Conservation (phyloP, 1,139 yeast species). For the Pichia norvegensis region DNA sequence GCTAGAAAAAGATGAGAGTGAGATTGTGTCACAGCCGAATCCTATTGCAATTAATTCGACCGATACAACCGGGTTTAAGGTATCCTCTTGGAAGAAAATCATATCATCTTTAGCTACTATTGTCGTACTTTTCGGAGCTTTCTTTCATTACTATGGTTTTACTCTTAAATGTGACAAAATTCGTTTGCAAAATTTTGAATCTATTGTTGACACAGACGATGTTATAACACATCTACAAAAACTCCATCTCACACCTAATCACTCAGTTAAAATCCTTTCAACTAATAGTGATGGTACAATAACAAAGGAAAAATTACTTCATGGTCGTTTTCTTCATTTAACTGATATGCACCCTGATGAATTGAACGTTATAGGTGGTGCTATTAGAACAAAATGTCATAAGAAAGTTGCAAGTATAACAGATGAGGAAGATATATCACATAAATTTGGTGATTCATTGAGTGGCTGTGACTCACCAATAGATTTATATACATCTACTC, state of each 20-base stretch:
- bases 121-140: not conserved
- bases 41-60: not conserved
- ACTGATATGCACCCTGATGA: conserved; percentile 86
- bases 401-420: conserved; percentile 26
- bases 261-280: conserved; percentile 22
- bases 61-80: not conserved
- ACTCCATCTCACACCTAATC: conserved; percentile 33
- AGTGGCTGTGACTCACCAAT: conserved; percentile 69
- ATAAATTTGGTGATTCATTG: conserved; percentile 68
- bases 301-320: conserved; percentile 20
- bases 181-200: not conserved
- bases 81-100: not conserved
- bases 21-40: too few relatives aligned
- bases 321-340: conserved; percentile 75
- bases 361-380: conserved; percentile 48
- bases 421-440: conserved; percentile 32
- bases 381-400: conserved; percentile 52
- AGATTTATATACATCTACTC: conserved; percentile 51
- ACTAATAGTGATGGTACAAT: conserved; percentile 7
- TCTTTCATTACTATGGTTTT: not conserved
- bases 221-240: conserved; percentile 9
- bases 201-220: conserved; percentile 8
- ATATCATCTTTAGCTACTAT: too few relatives aligned
- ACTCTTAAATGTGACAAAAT: too few relatives aligned
- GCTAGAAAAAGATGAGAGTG: not conserved